Evolutionary conservation across 176 grass and related monocot genomes (phyloP), one percentile per base, ranked within the genome.

Genomic region (Typha latifolia): DNA sequence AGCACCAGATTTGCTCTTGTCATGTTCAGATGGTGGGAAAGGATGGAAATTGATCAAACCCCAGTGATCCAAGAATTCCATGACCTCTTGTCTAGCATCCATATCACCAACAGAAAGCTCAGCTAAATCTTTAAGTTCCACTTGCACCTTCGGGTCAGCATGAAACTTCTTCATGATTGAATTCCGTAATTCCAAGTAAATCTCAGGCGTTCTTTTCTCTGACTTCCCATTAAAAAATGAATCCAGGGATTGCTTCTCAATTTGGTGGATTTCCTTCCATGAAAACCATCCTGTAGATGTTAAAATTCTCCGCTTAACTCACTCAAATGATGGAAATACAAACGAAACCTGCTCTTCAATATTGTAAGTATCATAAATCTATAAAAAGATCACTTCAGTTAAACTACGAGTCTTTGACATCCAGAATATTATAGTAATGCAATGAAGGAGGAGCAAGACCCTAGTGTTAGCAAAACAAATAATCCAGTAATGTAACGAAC

Each of bases 21-120:
- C 89, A 49, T 73, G 67, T 57, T 26, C 74, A 76, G 76, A 66
- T 59, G 83, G 81, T 56, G 76, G 85, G 68, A 97, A 97, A 72
- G 94, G 94, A 64, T 97, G 94, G 66, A 91, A 96, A 83, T 96
- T 96, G 72, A 96, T 91, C 56, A 96, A 74, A 52, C 92, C 92
- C 91, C 92, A 96, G 48, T 96, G 84, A 70, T 96, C 92, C 79
- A 96, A 85, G 68, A 96, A 96, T 18, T 88, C 85, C 62, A 96
- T 70, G 15, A 91, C 80, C 73, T 96, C 94, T 77, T 87, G 85
- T 67, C 69, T 80, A 51, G 81, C 76, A 77, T 89, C 79, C 3
- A 51, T 55, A 82, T 92, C 88, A 32, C 90, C 89, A 29, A 78
- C 76, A 14, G 84, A 87, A 14, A 90, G 61, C 68, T 99, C 86